Conservation (phyloP, 352 stramenopile species). For the Thraustochytrium sp. region DNA sequence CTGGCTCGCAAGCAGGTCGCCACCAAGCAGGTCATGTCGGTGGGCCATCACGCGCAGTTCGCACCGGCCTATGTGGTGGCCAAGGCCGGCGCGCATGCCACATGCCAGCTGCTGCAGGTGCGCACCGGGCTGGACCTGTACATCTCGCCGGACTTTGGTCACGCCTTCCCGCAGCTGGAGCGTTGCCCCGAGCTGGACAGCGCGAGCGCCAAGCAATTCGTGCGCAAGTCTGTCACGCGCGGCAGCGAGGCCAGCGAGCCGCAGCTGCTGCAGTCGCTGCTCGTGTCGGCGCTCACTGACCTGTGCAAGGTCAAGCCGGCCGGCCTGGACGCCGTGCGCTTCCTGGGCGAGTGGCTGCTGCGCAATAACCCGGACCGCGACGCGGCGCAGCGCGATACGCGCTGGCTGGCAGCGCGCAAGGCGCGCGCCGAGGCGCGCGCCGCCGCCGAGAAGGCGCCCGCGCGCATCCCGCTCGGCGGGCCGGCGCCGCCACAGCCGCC, state of each 20-base stretch:
- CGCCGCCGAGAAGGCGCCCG: not conserved
- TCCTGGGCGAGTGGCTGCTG: constrained; percentile 46
- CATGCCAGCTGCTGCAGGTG: not conserved
- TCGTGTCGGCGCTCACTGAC: constrained; percentile 25
- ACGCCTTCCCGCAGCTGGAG: constrained; percentile 29
- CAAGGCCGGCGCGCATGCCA: constrained; percentile 16
- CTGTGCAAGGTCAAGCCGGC: constrained; percentile 47
- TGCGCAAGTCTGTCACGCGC: constrained; percentile 24
- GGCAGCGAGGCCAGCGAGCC: constrained; percentile 19
- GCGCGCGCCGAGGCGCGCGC: not conserved
- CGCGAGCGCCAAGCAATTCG: constrained; percentile 4
- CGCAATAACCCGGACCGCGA: constrained; percentile 46
- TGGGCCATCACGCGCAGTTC: not conserved
- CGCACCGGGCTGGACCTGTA: constrained; percentile 25
- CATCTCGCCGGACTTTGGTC: constrained; percentile 7
- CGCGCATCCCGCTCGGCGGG: not conserved
- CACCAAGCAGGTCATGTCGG: constrained; percentile 1
- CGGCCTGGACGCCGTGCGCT: constrained; percentile 38
- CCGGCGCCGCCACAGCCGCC: too few relatives aligned
- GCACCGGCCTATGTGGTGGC: constrained; percentile 11
- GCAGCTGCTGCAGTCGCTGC: constrained; percentile 44
- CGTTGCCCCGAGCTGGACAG: not conserved
- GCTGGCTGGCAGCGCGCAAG: not conserved
- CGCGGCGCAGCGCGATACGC: not conserved
- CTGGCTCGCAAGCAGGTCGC: constrained; percentile 12